Evolutionary conservation across 768 basidiomycete species (phyloP).

Genomic region (Rubroboletus pulcherrimus): DNA sequence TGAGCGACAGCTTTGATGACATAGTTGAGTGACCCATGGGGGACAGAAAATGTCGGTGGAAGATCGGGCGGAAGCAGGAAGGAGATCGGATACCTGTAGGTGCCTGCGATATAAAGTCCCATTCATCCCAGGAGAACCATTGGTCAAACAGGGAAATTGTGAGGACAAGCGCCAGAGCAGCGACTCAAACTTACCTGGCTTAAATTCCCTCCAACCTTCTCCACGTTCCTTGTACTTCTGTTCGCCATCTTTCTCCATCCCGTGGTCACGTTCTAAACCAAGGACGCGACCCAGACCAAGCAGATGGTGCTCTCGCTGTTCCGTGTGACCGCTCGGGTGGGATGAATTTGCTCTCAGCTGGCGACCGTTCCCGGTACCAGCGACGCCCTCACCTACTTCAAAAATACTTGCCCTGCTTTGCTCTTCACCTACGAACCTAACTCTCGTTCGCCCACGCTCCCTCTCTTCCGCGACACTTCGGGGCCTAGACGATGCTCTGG

Average conservation of each 20-base stretch:
- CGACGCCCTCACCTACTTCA: not conserved
- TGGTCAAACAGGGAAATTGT: not conserved
- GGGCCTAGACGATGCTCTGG: slow-evolving; percentile 12
- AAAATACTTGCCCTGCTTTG: not conserved
- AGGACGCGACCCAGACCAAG: slow-evolving; percentile 36
- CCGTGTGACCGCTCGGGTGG: not conserved
- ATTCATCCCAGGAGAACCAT: not conserved
- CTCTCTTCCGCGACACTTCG: slow-evolving; percentile 34
- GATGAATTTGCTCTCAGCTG: not conserved
- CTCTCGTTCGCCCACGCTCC: slow-evolving; percentile 23
- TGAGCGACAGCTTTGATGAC: slow-evolving; percentile 77
- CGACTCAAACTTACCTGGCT: slow-evolving; percentile 55
- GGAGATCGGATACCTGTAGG: slow-evolving; percentile 93
- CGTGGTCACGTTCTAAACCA: slow-evolving; percentile 16
- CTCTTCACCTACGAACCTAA: slow-evolving; percentile 5
- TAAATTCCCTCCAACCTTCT: slow-evolving; percentile 83
- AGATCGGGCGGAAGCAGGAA: slow-evolving; percentile 78
- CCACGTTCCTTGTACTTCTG: slow-evolving; percentile 40
- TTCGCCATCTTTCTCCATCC: slow-evolving; percentile 9
- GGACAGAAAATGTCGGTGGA: slow-evolving; percentile 75
- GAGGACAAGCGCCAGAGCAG: not conserved
- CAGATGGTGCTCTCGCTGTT: slow-evolving; percentile 14
- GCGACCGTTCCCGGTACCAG: not conserved
- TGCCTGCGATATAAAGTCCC: slow-evolving; percentile 47
- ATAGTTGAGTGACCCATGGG: slow-evolving; percentile 77